phyloP scores from a whole-genome alignment of 805 yeast species.

The Barnettozyma vustinii region DNA sequence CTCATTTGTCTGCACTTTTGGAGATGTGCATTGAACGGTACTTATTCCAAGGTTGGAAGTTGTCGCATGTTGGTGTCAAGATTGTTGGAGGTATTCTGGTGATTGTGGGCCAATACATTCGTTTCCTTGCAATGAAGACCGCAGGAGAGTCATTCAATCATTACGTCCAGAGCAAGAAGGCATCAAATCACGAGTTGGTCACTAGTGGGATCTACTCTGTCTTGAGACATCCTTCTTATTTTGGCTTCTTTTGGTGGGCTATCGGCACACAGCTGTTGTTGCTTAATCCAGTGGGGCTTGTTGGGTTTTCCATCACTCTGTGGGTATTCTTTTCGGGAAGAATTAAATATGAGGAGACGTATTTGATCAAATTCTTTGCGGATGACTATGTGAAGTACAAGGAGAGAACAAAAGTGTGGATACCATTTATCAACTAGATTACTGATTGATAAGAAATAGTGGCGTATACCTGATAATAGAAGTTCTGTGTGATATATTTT shows the following conservation, averaged over 20 bases:
- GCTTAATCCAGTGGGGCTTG: slow-evolving; percentile 55
- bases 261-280: slow-evolving; percentile 74
- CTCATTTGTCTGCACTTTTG: slow-evolving; percentile 48
- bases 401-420: slow-evolving; percentile 44
- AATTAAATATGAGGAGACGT: slow-evolving; percentile 65
- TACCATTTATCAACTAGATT: slow-evolving; percentile 50
- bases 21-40: slow-evolving; percentile 44
- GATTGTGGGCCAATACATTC: slow-evolving; percentile 55
- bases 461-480: not conserved
- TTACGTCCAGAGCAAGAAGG: slow-evolving; percentile 50
- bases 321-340: slow-evolving; percentile 66
- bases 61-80: slow-evolving; percentile 17
- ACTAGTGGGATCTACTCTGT: slow-evolving; percentile 65
- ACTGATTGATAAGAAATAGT: not conserved
- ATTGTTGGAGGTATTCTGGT: slow-evolving; percentile 44
- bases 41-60: slow-evolving; percentile 32
- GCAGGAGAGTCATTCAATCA: slow-evolving; percentile 89
- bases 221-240: slow-evolving; percentile 84
- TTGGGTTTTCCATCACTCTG: slow-evolving; percentile 50
- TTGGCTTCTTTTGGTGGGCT: slow-evolving; percentile 93
- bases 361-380: slow-evolving; percentile 66
- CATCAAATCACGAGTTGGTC: slow-evolving; percentile 57
- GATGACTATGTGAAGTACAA: slow-evolving; percentile 53
- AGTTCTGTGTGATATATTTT: not conserved
- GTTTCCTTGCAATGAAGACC: slow-evolving; percentile 80